Evolutionary conservation across 768 basidiomycete genomes (phyloP), one percentile per base, ranked within the genome.

Genomic region (Mycena capillaripes): DNA sequence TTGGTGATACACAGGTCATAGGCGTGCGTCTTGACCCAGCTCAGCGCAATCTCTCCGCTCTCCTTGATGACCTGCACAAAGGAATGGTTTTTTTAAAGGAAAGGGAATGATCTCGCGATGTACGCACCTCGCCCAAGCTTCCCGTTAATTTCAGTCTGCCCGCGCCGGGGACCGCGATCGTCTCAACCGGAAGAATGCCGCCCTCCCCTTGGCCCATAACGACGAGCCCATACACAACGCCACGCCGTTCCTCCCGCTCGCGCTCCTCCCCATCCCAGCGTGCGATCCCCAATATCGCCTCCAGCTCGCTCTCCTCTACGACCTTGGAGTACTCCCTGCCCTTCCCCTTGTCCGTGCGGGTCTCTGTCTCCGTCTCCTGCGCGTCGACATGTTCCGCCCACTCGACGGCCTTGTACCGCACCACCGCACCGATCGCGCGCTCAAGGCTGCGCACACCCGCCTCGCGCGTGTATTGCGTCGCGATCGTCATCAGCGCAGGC

Each of bases 371-470:
- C n/a, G n/a, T n/a, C n/a, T n/a, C 79, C 25, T 72, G 76, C 52
- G 78, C 56, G 68, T 92, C 90, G 17, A 90, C 79, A 76, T 87
- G 85, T 74, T 94, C 93, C 0, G 95, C 90, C 91, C 93, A 97
- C 76, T 98, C 93, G 6, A 98, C 97, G 1, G 96, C 97, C 78
- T 98, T 98, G 75, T 88, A 93, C 36, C 97, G 84, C n/a, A 93
- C 93, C n/a, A 98, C 92, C 27, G 92, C 88, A 3, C 95, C 96
- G 48, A 98, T 91, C 2, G 94, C 90, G 16, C 97, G 89, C 77
- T 98, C 97, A 19, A 97, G 88, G 53, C 90, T 91, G 40, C 97
- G 90, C n/a, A 98, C 97, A 38, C 97, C 97, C 0, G 96, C 95
- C 81, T 98, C 97, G 8, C 95, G 87, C 2, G 97, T 97, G 77